Evolutionary conservation across 2,329 filamentous ascomycete species (phyloP), one percentile per base, ranked within the genome.

Genomic region (Pseudonectria foliicola): DNA sequence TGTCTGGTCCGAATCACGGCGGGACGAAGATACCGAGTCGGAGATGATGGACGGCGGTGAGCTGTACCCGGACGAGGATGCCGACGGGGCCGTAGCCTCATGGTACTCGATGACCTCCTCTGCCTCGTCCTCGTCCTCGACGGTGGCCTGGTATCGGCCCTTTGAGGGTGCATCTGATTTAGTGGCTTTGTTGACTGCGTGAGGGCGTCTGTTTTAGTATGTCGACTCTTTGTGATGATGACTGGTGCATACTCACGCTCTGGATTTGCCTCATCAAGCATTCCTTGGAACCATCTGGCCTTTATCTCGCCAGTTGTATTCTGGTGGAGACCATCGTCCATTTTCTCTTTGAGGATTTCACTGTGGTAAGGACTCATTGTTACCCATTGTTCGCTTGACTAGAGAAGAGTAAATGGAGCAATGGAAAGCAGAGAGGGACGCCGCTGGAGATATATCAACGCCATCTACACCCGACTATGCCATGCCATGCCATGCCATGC

Each of bases 261-360:
- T 27, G 50, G 46, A 38, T 49, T 52, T 36, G 52, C 42, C 25
- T 52, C 53, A 26, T 39, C 40, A 39, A 52, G 38, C 27, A 53
- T 50, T 33, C 52, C 48, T 25, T 53, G 46, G 33, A 53, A 44
- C 46, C 45, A 48, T 31, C 37, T 43, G 4, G 39, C 33, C 37
- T 50, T 53, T 44, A 53, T 45, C 42, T 53, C 50, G 28, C 48
- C 50, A 27, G 49, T 44, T 6, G 47, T 51, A 29, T 50, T 23
- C 36, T 42, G 43, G 10, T 33, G 37, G 10, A 53, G 42, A 33
- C 53, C 13, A 16, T 46, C 49, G 14, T 53, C 50, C 24, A 53
- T 41, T 12, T 50, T 39, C 29, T 53, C 39, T 35, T 53, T 53
- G 1, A 49, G 51, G 39, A 53, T 46, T 27, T 53, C 49, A 16